A percentile compares a stretch with the other conserved stretches of the same genome.
Conservation (phyloP, 1,284 basidiomycete genomes). For the Ganoderma boninense region DNA sequence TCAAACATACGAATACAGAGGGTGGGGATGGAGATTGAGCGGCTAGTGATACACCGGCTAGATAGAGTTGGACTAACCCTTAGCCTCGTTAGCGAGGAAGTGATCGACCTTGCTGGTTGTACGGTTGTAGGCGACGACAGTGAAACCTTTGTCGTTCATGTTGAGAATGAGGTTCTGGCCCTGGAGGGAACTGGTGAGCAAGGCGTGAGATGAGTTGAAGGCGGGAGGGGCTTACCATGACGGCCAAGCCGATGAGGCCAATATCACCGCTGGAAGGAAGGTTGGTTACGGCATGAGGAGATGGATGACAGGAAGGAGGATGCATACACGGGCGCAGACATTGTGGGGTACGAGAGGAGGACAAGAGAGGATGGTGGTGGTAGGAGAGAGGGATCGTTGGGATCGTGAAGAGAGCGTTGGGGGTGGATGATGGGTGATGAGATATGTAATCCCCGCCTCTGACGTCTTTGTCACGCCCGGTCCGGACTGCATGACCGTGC, state of each 20-base stretch:
- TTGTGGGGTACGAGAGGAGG: conserved; percentile 41
- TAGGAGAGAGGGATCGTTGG: conserved; percentile 36
- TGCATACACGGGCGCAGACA: conserved; percentile 55
- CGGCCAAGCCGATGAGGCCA: conserved; percentile 94
- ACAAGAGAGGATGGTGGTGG: conserved; percentile 39
- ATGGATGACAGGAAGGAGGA: conserved; percentile 14
- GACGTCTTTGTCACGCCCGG: conserved; percentile 40
- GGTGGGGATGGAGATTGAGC: conserved; percentile 20
- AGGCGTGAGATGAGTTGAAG: conserved; percentile 29
- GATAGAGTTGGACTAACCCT: conserved; percentile 68
- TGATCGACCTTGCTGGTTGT: conserved; percentile 96
- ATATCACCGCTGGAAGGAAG: conserved; percentile 77
- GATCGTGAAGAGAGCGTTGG: conserved; percentile 28
- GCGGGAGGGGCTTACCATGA: conserved; percentile 76
- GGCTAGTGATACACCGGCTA: conserved; percentile 27
- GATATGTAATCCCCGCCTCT: conserved; percentile 39
- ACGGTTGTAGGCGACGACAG: conserved; percentile 96
- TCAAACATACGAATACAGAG: background rate
- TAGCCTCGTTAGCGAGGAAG: conserved; percentile 97
- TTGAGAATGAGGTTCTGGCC: conserved; percentile 97
- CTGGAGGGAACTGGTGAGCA: conserved; percentile 49
- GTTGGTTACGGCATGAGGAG: conserved; percentile 16
- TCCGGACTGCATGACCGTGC: conserved; percentile 34
- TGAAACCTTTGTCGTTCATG: conserved; percentile 99
- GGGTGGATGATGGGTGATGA: conserved; percentile 44